Evolutionary conservation across 2,329 filamentous ascomycete species (phyloP), one percentile per base, ranked within the genome.

Genomic region (Aureobasidium sp.): DNA sequence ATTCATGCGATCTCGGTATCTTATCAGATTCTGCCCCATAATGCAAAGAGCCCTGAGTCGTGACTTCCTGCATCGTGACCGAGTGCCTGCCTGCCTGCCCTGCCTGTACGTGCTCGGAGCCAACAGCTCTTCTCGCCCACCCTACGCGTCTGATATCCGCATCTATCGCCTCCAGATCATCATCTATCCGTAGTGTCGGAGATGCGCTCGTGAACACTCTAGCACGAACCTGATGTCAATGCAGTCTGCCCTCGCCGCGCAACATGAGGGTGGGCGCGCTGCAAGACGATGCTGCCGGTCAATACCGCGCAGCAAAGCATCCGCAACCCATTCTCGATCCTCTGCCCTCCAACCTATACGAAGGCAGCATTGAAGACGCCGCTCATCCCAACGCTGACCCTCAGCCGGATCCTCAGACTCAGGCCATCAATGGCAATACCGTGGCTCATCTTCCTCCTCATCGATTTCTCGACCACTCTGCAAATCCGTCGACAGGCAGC

Each of bases 321-420:
- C 65, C 69, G 12, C 69, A 71, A 62, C 68, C 68, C 17, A 64
- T 68, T 42, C 66, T 65, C 35, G 61, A 63, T 60, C 61, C 54
- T 39, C 40, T 63, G n/a, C 61, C 61, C 31, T 45, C 54, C 35
- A 49, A 63, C 24, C 48, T 63, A 11, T 58, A 60, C 42, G 61
- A 63, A 60, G 61, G 56, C 39, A 58, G 48, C 40, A 60, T 63
- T 33, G 35, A 57, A 39, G 39, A 57, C 19, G 48, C 40, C 29
- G 44, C 31, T 24, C 40, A 59, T 47, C 44, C 57, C 24, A 29
- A 49, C 24, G 19, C 57, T 33, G 24, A 49, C 45, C 45, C 44
- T 40, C 45, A 45, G 44, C 54, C 54, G 19, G 53, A 52, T 29
- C 61, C 50, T 22, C 29, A 40, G 12, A 62, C 42, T 17, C 53